Evolutionary conservation across 257 asterid species (phyloP).

Genomic region (Solanum commersonii): DNA sequence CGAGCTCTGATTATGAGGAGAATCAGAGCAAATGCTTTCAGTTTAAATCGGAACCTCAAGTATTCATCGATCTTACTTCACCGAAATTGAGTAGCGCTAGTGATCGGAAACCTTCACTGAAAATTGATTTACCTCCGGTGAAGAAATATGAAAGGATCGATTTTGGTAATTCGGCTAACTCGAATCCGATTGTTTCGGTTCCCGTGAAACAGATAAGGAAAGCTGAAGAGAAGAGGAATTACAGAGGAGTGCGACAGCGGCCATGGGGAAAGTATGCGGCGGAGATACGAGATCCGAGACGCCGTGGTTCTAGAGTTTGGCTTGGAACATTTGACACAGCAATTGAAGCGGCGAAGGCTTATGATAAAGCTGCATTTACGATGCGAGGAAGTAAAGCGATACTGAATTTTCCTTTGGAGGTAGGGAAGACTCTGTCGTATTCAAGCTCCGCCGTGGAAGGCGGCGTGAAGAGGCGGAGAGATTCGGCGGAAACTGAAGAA

Average conservation of each 20-base stretch:
- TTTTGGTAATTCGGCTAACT: neutral
- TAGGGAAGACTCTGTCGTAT: slow-evolving; percentile 14
- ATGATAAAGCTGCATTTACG: slow-evolving; percentile 56
- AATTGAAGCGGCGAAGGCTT: slow-evolving; percentile 59
- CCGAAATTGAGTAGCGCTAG: neutral
- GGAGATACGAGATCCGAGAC: slow-evolving; percentile 56
- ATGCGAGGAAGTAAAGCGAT: slow-evolving; percentile 72
- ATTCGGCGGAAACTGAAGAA: slow-evolving; percentile 16
- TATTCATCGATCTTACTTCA: neutral
- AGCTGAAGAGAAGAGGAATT: slow-evolving; percentile 6
- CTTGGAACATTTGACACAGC: slow-evolving; percentile 61
- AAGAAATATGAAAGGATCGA: slow-evolving; percentile 23
- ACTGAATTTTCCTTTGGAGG: slow-evolving; percentile 55
- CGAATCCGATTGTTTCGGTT: neutral
- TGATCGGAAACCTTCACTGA: slow-evolving; percentile 14
- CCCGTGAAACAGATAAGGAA: neutral
- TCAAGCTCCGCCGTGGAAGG: neutral
- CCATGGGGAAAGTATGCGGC: slow-evolving; percentile 70
- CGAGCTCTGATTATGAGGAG: neutral
- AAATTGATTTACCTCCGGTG: slow-evolving; percentile 20
- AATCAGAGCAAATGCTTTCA: neutral
- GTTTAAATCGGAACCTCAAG: slow-evolving; percentile 1
- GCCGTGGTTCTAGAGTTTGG: slow-evolving; percentile 54
- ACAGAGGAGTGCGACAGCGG: slow-evolving; percentile 37
- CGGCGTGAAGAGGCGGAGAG: slow-evolving; percentile 6